phyloP scores from a whole-genome alignment of 139 green algal genomes.

The Closterium sp. region DNA sequence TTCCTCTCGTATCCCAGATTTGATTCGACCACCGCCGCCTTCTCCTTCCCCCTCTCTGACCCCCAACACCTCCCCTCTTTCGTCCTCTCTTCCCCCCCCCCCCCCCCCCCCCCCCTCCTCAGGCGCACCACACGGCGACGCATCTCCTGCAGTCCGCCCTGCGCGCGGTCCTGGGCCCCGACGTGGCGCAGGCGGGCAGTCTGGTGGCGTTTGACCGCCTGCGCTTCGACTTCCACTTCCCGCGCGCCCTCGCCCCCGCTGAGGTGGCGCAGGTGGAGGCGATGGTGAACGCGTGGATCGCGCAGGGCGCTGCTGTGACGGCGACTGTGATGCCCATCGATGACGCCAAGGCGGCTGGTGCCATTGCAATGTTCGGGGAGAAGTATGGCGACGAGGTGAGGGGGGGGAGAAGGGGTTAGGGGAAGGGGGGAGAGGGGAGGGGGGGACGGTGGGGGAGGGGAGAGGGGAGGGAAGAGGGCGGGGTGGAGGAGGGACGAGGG shows the following conservation, averaged over 20 bases:
- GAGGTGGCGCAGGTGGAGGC: conserved; percentile 72
- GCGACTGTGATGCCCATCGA: conserved; percentile 67
- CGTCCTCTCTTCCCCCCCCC: background rate
- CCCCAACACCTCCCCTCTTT: background rate
- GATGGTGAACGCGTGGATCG: conserved; percentile 81
- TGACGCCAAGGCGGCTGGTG: conserved; percentile 78
- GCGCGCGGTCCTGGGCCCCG: conserved; percentile 72
- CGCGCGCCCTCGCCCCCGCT: conserved; percentile 51
- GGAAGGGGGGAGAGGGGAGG: no score
- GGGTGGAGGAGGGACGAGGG: no score
- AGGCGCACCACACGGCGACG: conserved; percentile 84
- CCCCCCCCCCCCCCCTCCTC: background rate
- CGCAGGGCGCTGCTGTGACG: conserved; percentile 19
- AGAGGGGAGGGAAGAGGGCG: no score
- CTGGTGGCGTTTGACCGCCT: conserved; percentile 71
- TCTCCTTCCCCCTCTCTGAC: background rate
- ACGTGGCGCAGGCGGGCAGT: conserved; percentile 82
- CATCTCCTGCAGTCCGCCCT: conserved; percentile 78
- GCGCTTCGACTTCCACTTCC: conserved; percentile 66
- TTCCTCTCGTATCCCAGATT: no score
- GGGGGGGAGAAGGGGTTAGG: conserved; percentile 34
- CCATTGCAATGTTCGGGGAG: conserved; percentile 91
- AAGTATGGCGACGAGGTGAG: conserved; percentile 78
- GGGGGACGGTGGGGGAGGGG: no score
- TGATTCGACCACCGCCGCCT: background rate